Evolutionary conservation across 345 rosid species (phyloP).

Genomic region (Noccaea caerulescens): DNA sequence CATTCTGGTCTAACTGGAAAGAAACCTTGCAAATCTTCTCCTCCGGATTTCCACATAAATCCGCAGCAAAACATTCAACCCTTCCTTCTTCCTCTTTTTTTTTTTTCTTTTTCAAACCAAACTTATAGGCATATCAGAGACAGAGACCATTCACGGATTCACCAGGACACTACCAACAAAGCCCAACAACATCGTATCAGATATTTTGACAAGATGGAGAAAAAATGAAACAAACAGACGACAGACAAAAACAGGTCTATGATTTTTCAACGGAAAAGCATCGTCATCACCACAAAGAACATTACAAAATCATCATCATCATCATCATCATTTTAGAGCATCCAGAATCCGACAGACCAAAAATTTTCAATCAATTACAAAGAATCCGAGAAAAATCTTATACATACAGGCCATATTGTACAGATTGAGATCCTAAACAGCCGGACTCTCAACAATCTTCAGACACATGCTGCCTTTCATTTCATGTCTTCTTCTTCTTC

Average conservation of each 20-base stretch:
- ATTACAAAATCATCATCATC: neutral
- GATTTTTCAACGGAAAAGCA: neutral
- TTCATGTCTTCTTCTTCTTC: neutral
- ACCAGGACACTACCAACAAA: conserved; percentile 7
- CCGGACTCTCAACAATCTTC: conserved; percentile 30
- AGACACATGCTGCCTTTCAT: neutral
- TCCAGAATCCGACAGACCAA: neutral
- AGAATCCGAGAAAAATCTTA: neutral
- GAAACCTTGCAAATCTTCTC: conserved; percentile 68
- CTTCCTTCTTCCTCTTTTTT: neutral
- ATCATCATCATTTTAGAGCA: neutral
- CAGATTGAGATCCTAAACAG: conserved; percentile 38
- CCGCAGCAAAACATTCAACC: conserved; percentile 49
- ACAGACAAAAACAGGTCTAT: neutral
- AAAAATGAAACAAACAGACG: neutral
- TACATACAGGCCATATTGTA: neutral
- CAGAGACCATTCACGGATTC: neutral
- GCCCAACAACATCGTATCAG: neutral
- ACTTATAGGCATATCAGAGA: conserved; percentile 13
- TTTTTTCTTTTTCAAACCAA: conserved; percentile 5
- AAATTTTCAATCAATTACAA: neutral
- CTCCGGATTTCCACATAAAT: conserved; percentile 57
- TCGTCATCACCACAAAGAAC: neutral
- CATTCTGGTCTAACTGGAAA: conserved; percentile 80
- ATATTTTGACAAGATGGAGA: neutral